Percentiles rank a stretch among this genome's conserved stretches.
Evolutionary conservation across 2,329 filamentous ascomycete genomes (phyloP).

Genomic region (Sphaerulina musiva): DNA sequence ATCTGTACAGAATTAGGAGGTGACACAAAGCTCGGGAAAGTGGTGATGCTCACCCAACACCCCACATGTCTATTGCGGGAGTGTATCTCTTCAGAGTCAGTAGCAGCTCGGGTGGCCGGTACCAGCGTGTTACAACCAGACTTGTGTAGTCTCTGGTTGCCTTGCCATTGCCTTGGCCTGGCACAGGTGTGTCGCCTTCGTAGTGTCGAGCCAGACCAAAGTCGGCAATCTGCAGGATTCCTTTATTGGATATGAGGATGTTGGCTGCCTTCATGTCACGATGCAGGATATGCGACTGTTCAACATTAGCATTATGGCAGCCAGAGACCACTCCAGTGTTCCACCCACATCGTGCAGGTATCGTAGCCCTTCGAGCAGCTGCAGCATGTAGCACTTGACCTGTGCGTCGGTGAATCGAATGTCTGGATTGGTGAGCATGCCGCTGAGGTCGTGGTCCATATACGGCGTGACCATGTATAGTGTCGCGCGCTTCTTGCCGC

Average conservation of each 20-base stretch:
- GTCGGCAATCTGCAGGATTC: slow-evolving; percentile 92
- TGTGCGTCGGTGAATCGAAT: slow-evolving; percentile 82
- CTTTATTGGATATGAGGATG: slow-evolving; percentile 87
- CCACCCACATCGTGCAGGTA: slow-evolving; percentile 71
- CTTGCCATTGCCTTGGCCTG: slow-evolving; percentile 74
- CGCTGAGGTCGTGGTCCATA: slow-evolving; percentile 98
- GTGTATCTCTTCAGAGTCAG: slow-evolving; percentile 86
- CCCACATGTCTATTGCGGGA: slow-evolving; percentile 97
- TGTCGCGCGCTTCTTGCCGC: slow-evolving; percentile 58
- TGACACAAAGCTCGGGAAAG: background rate
- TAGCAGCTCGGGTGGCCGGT: slow-evolving; percentile 85
- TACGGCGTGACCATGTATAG: slow-evolving; percentile 99
- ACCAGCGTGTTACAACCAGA: slow-evolving; percentile 96
- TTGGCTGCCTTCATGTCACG: slow-evolving; percentile 99
- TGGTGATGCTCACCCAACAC: slow-evolving; percentile 65
- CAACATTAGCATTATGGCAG: background rate
- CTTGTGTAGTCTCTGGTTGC: slow-evolving; percentile 88
- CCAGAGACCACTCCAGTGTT: too few relatives aligned
- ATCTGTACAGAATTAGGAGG: slow-evolving; percentile 49
- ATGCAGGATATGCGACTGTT: slow-evolving; percentile 65
- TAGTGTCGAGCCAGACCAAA: slow-evolving; percentile 93
- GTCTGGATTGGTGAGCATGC: slow-evolving; percentile 86
- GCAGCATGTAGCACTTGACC: slow-evolving; percentile 96
- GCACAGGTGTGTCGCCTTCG: slow-evolving; percentile 70
- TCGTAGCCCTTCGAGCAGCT: slow-evolving; percentile 79